Evolutionary conservation across 2,329 filamentous ascomycete species (phyloP).

Genomic region (Pochonia chlamydosporia): DNA sequence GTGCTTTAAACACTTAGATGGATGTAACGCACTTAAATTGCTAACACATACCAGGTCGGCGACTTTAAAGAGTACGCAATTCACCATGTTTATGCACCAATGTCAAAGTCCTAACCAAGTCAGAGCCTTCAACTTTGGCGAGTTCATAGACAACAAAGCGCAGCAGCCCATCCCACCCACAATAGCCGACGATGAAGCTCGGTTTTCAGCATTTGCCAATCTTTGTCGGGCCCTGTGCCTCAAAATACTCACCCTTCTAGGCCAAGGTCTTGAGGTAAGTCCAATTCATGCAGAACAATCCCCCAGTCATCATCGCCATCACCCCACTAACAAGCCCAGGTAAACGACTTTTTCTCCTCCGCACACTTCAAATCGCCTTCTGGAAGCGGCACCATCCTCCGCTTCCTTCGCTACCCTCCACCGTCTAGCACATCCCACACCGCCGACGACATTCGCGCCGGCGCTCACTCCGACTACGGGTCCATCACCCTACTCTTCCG

Average conservation of each 20-base stretch:
- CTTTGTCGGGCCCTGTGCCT: conserved; percentile 69
- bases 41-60: conserved; percentile 48
- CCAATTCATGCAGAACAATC: not conserved
- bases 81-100: not conserved
- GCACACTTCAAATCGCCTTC: conserved; percentile 41
- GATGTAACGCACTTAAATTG: conserved; percentile 28
- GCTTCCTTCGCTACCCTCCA: conserved; percentile 69
- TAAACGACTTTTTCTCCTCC: conserved; percentile 48
- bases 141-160: conserved; percentile 62
- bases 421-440: conserved; percentile 36
- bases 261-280: conserved; percentile 63
- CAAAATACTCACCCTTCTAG: conserved; percentile 70
- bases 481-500: conserved; percentile 76
- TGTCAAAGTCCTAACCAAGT: not conserved
- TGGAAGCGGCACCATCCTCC: conserved; percentile 54
- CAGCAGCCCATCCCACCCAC: conserved; percentile 70
- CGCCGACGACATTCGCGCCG: conserved; percentile 67
- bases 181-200: conserved; percentile 52
- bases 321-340: conserved; percentile 18
- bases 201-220: conserved; percentile 61
- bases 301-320: too few species aligned
- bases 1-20: too few species aligned
- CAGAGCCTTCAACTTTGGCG: conserved; percentile 88
- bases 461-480: conserved; percentile 86
- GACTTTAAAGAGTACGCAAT: conserved; percentile 77